These are phyloP conservation scores for Ophiostoma fasciatum DNA, from an alignment of 2,329 filamentous ascomycete species.

Conservation along the genomic window DNA sequence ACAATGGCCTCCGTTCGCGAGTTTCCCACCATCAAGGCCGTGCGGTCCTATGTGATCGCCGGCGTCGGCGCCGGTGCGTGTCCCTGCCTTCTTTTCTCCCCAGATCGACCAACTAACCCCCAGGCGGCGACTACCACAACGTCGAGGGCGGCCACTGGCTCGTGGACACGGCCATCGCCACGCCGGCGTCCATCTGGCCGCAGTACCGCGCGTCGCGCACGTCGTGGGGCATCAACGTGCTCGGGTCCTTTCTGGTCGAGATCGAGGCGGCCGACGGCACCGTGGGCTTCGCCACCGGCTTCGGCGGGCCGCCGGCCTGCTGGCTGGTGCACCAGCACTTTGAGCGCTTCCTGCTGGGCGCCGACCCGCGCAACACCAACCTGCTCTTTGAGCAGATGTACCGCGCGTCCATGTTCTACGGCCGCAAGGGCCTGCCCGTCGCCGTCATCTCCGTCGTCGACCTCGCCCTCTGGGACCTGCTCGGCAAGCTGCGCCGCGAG, in stretches of 20 bases:
- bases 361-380: conserved; percentile 83
- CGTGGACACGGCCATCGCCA: conserved; percentile 83
- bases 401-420: conserved; percentile 89
- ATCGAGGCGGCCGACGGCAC: conserved; percentile 80
- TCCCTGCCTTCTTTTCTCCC: too few relatives aligned
- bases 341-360: conserved; percentile 76
- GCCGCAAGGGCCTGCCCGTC: conserved; percentile 77
- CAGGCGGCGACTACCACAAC: conserved; percentile 82
- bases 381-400: conserved; percentile 95
- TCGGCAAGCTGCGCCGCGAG: conserved; percentile 82
- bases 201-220: conserved; percentile 77
- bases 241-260: conserved; percentile 84
- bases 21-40: conserved; percentile 63
- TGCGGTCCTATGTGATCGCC: conserved; percentile 58
- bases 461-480: conserved; percentile 79
- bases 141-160: conserved; percentile 66
- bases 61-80: conserved; percentile 40
- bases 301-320: conserved; percentile 83
- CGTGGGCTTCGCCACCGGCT: conserved; percentile 88
- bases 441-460: conserved; percentile 93
- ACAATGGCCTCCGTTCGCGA: conserved; percentile 34
- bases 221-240: conserved; percentile 89
- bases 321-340: conserved; percentile 93
- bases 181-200: conserved; percentile 80
- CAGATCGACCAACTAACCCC: too few relatives aligned